Evolutionary conservation across 1,284 basidiomycete species (phyloP), one percentile per base, ranked within the genome.

Genomic region (Irpex sp.): DNA sequence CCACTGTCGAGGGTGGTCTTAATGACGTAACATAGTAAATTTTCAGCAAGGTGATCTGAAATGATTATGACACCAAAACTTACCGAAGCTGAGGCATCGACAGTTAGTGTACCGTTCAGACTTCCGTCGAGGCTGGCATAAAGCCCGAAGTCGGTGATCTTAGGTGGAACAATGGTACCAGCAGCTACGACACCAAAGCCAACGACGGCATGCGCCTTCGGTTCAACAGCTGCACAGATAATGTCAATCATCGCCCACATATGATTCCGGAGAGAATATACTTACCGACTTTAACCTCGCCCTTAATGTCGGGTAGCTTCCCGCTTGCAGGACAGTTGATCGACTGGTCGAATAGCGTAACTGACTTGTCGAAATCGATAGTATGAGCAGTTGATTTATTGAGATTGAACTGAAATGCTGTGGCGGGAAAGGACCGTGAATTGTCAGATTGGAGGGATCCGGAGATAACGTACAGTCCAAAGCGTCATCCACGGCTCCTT

Each of bases 151-250:
- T 76, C 68, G 3, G 61, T 61, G 49, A 81, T 33, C 7, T 70
- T 63, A 15, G 81, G 80, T 0, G 82, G 81, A 3, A 83, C 58
- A 26, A 83, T 61, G 1, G 75, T 78, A 2, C 83, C 83, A 3
- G 70, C 72, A 0, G 76, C 78, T 3, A 73, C 76, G 21, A 82
- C 69, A 9, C 82, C 82, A 50, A 83, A 70, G 26, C 71, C 70
- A 13, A 79, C 71, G 1, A 69, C 65, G 0, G 76, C 77, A 57
- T 73, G 59, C 4, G 70, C 77, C 50, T 79, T 77, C 4, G 77
- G 77, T 31, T 77, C 69, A 0, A 81, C 75, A 62, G 79, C 76
- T 7, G 39, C 39, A 43, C 15, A 15, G 11, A 43, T 15, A 0
- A 26, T 4, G 26, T 26, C 39, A 15, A 2, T 43, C 4, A 9